Evolutionary conservation across 2,329 filamentous ascomycete genomes (phyloP).

Genomic region (Botrytis porri): DNA sequence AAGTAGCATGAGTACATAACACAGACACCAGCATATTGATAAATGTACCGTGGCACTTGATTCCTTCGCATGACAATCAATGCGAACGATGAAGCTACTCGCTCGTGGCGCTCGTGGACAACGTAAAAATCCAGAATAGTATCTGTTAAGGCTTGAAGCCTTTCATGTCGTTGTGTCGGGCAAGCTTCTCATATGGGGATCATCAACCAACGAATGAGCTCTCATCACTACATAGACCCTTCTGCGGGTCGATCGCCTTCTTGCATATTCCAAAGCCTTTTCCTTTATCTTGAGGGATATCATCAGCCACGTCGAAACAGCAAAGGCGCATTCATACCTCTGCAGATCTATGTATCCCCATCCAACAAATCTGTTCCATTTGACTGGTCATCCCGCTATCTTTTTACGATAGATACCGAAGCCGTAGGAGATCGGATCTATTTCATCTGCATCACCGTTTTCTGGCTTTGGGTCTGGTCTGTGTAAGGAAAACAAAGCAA

Average conservation of each 20-base stretch:
- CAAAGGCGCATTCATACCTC: slow-evolving; percentile 6
- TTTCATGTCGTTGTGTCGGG: not conserved
- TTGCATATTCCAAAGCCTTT: slow-evolving; percentile 25
- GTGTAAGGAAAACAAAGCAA: slow-evolving; percentile 20
- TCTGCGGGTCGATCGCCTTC: slow-evolving; percentile 21
- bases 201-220: slow-evolving; percentile 8
- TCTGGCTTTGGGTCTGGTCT: slow-evolving; percentile 6
- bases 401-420: slow-evolving; percentile 13
- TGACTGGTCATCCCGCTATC: slow-evolving; percentile 12
- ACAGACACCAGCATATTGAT: slow-evolving; percentile 19
- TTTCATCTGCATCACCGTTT: slow-evolving; percentile 29
- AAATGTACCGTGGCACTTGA: slow-evolving; percentile 17
- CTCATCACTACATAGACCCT: not conserved
- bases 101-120: slow-evolving; percentile 12
- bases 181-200: not conserved
- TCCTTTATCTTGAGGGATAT: slow-evolving; percentile 12
- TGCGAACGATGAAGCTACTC: slow-evolving; percentile 17
- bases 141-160: slow-evolving; percentile 13
- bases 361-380: slow-evolving; percentile 24
- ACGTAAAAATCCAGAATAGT: slow-evolving; percentile 3
- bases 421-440: slow-evolving; percentile 24
- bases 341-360: slow-evolving; percentile 23
- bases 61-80: slow-evolving; percentile 14
- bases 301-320: slow-evolving; percentile 20
- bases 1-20: slow-evolving; percentile 28